Base-by-base conservation (phyloP, 352 stramenopile genomes). In the Globisporangium paroecandrum region DNA sequence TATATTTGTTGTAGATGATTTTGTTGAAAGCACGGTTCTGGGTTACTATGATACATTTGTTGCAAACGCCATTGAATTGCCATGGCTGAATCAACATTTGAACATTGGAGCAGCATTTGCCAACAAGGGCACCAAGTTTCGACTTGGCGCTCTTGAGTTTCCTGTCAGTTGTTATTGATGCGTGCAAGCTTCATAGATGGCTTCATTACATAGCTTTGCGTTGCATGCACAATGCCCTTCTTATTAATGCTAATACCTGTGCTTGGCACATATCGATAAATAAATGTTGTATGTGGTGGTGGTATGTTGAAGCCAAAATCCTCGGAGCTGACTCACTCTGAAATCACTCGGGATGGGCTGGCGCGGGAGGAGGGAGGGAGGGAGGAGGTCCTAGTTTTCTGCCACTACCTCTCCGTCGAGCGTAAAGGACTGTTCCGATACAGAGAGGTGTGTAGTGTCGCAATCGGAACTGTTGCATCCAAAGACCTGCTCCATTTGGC, bases 401-500 rank as follows among this genome's bases (percentile, higher is more conserved):
- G 5, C 15, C 27, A 46, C 1, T 6, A 27, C 55, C 55, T 60
- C 55, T 60, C 24, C 29, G 8, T 29, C 20, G 22, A n/a, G 2
- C 1, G 55, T 43, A 43, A 38, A 60, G 27, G 29, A 5, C 3
- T 25, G 8, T 25, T n/a, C 10, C 27, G 22, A 57, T 38, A 24
- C 32, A 22, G 59, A 46, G 29, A 34, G 13, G 38, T 18, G 4
- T 13, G 8, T 3, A 8, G 18, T 12, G 51, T 38, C 34, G 53
- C 62, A 60, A n/a, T 49, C 49, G 8, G 47, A 29, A 13, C 43
- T 13, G 32, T 60, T 61, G 49, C 62, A 66, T 0, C 62, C 62
- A 51, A 66, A 66, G 13, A 66, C 62, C 62, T 60, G 27, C 43
- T 51, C 43, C 18, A 22, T n/a, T 51, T 51, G 18, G 36, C 43